A percentile compares a stretch with the other conserved stretches of the same genome.
Conservation (phyloP, 164 flowering plant genomes). For the Saururus chinensis region DNA sequence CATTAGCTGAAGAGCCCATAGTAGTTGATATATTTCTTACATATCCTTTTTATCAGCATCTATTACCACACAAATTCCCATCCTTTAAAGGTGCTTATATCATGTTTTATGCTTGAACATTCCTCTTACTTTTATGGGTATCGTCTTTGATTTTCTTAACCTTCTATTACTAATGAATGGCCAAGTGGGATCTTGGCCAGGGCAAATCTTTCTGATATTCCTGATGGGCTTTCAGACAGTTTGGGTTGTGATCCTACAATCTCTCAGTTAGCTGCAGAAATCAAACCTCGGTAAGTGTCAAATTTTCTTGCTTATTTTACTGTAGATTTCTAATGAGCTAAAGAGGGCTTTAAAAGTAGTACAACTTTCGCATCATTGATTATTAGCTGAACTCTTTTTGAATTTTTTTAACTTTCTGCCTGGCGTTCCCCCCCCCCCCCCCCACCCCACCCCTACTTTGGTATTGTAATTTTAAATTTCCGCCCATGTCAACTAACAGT, state of each 20-base stretch:
- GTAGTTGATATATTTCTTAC: conserved; percentile 75
- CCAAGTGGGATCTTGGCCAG: conserved; percentile 63
- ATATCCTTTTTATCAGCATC: conserved; percentile 50
- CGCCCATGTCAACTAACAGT: too few species aligned
- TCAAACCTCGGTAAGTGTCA: conserved; percentile 77
- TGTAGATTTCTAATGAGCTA: too few species aligned
- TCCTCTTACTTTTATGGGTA: too few species aligned
- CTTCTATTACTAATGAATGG: conserved; percentile 79
- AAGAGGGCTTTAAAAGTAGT: too few species aligned
- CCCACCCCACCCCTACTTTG: too few species aligned
- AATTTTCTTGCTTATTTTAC: too few species aligned
- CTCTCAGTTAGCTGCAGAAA: conserved; percentile 73
- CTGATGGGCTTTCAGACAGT: conserved; percentile 45
- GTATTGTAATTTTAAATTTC: too few species aligned
- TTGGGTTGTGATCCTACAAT: conserved; percentile 43
- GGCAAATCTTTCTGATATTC: conserved; percentile 41
- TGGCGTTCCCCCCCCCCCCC: too few species aligned
- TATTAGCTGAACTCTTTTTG: too few species aligned
- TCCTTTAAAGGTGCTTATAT: background rate
- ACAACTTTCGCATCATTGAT: too few species aligned
- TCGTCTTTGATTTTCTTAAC: conserved; percentile 45
- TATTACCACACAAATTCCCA: background rate
- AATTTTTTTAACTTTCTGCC: too few species aligned
- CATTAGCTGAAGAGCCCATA: conserved; percentile 85
- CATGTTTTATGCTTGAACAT: background rate